Conservation (phyloP, 2,329 filamentous ascomycete genomes). For the Botrytis squamosa region DNA sequence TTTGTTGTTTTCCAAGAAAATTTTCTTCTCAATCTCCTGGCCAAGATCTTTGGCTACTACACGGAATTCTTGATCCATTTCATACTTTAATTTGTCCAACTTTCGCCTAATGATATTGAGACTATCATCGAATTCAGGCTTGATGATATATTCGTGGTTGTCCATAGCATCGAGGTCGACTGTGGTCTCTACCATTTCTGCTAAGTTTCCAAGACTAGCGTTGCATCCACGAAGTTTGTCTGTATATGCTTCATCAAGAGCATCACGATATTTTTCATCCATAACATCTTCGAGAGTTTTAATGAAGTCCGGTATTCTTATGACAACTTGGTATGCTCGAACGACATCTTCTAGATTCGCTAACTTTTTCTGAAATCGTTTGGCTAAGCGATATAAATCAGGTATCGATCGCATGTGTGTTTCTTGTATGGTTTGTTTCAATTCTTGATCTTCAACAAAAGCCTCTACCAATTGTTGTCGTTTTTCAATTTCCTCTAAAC, state of each 20-base stretch:
- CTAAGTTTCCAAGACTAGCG: slow-evolving; percentile 77
- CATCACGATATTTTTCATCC: slow-evolving; percentile 88
- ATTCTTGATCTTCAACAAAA: slow-evolving; percentile 87
- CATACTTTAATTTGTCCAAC: slow-evolving; percentile 76
- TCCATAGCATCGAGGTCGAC: slow-evolving; percentile 94
- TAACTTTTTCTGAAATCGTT: slow-evolving; percentile 88
- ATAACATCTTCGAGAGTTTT: slow-evolving; percentile 88
- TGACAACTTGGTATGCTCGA: slow-evolving; percentile 89
- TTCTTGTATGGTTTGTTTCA: slow-evolving; percentile 95
- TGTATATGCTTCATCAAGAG: slow-evolving; percentile 84
- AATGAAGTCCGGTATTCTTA: slow-evolving; percentile 86
- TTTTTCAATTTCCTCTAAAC: slow-evolving; percentile 80
- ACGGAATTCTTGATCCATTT: slow-evolving; percentile 81
- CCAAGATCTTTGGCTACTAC: slow-evolving; percentile 76
- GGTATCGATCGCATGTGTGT: slow-evolving; percentile 91
- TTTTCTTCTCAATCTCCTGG: slow-evolving; percentile 96
- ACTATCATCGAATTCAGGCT: slow-evolving; percentile 92
- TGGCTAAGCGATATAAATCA: slow-evolving; percentile 88
- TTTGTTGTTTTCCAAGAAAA: slow-evolving; percentile 94
- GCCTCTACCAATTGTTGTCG: slow-evolving; percentile 93
- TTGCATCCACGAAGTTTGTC: slow-evolving; percentile 74
- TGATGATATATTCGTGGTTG: slow-evolving; percentile 98
- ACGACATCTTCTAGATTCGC: slow-evolving; percentile 96
- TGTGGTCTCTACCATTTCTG: slow-evolving; percentile 98
- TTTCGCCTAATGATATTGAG: slow-evolving; percentile 87